Base-by-base conservation (phyloP, 352 stramenopile species). In the Phytophthora fragariaefolia region DNA sequence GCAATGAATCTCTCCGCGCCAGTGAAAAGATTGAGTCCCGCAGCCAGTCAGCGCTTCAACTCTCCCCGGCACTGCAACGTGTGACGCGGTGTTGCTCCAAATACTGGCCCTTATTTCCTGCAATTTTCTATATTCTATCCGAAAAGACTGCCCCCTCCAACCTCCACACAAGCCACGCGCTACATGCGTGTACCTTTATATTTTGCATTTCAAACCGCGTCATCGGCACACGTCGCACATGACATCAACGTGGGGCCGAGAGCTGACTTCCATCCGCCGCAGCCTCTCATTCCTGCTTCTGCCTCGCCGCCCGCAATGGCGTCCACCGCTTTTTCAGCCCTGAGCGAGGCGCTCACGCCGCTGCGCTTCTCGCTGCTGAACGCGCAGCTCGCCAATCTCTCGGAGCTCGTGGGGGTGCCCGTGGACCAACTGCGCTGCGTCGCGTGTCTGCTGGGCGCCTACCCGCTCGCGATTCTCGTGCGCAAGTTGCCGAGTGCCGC, bases 401-500 rank as follows among this genome's bases (percentile, higher is more conserved):
- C 77, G 20, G n/a, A 34, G 8, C 46, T 61, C 5, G 54, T 89
- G 5, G 77, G 83, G 8, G 50, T 94, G 49, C 66, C 73, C 22
- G 72, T 71, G 10, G 82, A 92, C 70, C 80, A 91, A 65, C 71
- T 92, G 18, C 73, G 83, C 70, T 98, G 98, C 66, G 79, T 95
- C 6, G 64, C 98, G 30, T 95, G 93, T 49, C 82, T 99, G 68
- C 96, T 98, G 59, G 69, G 88, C n/a, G 97, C 90, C 61, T 98
- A 98, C 68, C 96, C 96, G 36, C 79, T 98, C 6, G 93, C 92
- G 17, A 66, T 97, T 36, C 82, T 97, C 38, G 83, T 98, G 45
- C 97, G 98, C 77, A 85, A 86, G 22, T 66, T 82, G 23, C 83
- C 93, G 0, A 84, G 83, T 40, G 76, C 89, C 17, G 87, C 84